Evolutionary conservation across 2,329 filamentous ascomycete species (phyloP), one percentile per base, ranked within the genome.

Genomic region (Curvularia spicifera): DNA sequence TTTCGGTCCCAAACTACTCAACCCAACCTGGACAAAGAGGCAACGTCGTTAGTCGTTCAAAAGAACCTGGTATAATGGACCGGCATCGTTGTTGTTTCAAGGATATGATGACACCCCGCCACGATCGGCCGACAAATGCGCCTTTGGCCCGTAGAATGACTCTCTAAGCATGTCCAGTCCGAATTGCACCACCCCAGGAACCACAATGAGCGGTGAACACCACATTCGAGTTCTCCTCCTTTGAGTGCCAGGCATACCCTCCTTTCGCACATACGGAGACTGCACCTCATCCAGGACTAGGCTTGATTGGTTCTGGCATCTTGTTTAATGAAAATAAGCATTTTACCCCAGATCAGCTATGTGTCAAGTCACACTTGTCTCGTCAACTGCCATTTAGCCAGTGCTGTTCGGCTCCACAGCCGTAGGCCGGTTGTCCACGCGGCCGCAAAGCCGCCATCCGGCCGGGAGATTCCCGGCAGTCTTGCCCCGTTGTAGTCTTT

Each of bases 311-410:
- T 12, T 10, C 18, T 37, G 22, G 31, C 13, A 10, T 13, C 54
- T 51, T 44, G 53, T 35, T 52, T 59, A 28, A 51, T 35, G 40
- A 10, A 40, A 33, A 51, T 40, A 65, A 57, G 60, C 60, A 46
- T 54, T 66, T 63, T 57, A 57, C 35, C 57, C 51, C 60, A 37
- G 57, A 59, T 49, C 55, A 43, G 53, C 58, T 55, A 49, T 35
- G 46, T 57, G 22, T 57, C 51, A 45, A 53, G 46, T 51, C 52
- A 48, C 53, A 49, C 48, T 39, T 18, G 44, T 44, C 15, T 46
- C 43, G 46, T 49, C 43, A 63, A 54, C 46, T 56, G 45, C 66
- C 64, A 53, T 72, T 72, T 68, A 71, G 60, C 66, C 69, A 65
- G 58, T 29, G 49, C 22, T 20, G 37, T 40, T 56, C 55, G 56